Evolutionary conservation across 179 eudicot species (phyloP).

Genomic region (Corrigiola litoralis): DNA sequence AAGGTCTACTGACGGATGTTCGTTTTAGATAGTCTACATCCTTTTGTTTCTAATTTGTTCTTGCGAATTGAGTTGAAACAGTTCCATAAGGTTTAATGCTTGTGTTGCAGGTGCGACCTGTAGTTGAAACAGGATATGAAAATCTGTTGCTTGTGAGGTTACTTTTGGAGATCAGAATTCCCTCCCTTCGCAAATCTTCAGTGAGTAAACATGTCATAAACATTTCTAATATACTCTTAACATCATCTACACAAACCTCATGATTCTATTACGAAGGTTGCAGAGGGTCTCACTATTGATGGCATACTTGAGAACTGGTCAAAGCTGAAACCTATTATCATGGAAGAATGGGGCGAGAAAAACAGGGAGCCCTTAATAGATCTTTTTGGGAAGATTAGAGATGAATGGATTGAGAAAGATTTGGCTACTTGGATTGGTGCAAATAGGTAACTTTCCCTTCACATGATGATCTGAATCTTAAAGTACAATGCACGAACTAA

Average conservation of each 20-base stretch:
- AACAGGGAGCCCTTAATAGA: constrained; percentile 60
- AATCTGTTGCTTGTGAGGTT: constrained; percentile 84
- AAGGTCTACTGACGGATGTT: too few relatives aligned
- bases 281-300: constrained; percentile 71
- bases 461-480: neutral
- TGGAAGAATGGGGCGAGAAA: constrained; percentile 80
- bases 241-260: neutral
- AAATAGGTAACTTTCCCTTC: constrained; percentile 54
- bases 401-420: constrained; percentile 88
- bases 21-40: too few relatives aligned
- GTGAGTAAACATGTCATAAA: constrained; percentile 42
- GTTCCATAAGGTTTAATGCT: constrained; percentile 1
- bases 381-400: constrained; percentile 83
- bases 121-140: constrained; percentile 97
- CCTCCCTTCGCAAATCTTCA: constrained; percentile 69
- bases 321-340: constrained; percentile 61
- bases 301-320: constrained; percentile 77
- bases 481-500: neutral
- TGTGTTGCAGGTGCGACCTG: constrained; percentile 79
- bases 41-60: neutral
- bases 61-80: constrained; percentile 1
- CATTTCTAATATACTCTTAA: neutral
- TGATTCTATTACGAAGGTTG: constrained; percentile 43
- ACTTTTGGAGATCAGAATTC: constrained; percentile 67
- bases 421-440: constrained; percentile 89